phyloP scores from a whole-genome alignment of 2,329 filamentous ascomycete species.

The Diplodia corticola region DNA sequence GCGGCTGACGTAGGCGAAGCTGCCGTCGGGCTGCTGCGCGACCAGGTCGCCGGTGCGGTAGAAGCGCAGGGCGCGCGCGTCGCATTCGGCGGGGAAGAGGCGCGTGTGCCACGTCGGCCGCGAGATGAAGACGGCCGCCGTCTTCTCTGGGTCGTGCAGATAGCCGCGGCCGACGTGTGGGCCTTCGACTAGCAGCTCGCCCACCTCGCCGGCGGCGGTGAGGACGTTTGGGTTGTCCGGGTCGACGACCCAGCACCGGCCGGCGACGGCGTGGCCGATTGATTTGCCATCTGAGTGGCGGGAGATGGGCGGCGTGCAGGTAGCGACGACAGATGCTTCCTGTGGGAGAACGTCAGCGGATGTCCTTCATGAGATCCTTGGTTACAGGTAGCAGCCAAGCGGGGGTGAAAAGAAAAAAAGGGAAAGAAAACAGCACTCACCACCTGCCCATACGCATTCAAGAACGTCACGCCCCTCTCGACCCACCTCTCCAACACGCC shows the following conservation, averaged over 20 bases:
- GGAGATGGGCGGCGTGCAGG: not conserved
- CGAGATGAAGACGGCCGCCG: slow-evolving; percentile 36
- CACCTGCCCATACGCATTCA: slow-evolving; percentile 42
- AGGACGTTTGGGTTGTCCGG: slow-evolving; percentile 33
- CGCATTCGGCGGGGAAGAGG: not conserved
- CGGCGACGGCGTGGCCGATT: slow-evolving; percentile 28
- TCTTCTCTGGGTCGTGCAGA: slow-evolving; percentile 39
- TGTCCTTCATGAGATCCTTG: too few relatives aligned
- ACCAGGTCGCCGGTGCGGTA: slow-evolving; percentile 34
- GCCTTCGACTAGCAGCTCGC: slow-evolving; percentile 51
- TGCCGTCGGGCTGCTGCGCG: slow-evolving; percentile 30
- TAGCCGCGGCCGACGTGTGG: slow-evolving; percentile 45
- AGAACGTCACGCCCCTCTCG: slow-evolving; percentile 33
- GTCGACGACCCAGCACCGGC: slow-evolving; percentile 36
- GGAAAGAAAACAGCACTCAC: not conserved
- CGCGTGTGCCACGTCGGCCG: slow-evolving; percentile 31
- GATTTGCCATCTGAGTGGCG: not conserved
- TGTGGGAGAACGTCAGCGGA: not conserved
- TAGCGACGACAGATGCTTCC: slow-evolving; percentile 13
- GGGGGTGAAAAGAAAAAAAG: not conserved
- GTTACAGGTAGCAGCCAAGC: too few relatives aligned
- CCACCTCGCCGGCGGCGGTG: slow-evolving; percentile 46
- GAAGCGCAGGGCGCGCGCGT: slow-evolving; percentile 26
- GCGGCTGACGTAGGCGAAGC: slow-evolving; percentile 39
- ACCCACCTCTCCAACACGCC: slow-evolving; percentile 37